Evolutionary conservation across 2,329 filamentous ascomycete species (phyloP), one percentile per base, ranked within the genome.

Genomic region (Thielaviopsis musarum): DNA sequence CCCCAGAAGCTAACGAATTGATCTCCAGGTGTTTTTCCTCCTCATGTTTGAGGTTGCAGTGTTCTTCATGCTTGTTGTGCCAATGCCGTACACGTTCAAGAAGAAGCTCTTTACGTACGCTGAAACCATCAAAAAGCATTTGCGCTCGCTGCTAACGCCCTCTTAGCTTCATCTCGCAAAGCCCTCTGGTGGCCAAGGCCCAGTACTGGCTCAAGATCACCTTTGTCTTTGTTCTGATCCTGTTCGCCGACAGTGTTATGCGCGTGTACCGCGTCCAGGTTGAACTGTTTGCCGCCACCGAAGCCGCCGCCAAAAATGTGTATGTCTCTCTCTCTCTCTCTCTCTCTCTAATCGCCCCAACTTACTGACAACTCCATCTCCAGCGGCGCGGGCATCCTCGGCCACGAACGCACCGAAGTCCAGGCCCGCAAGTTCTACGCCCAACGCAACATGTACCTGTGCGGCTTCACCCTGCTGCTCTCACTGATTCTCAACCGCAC

Each of bases 371-470:
- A 34, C 21, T 9, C 30, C 28, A 15, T n/a, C 53, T 34, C 17
- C 58, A 59, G 65, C 76, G 73, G 60, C 60, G 73, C 86, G 69
- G 81, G 84, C 57, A 83, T 91, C 62, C 83, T 96, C 67, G 91
- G 93, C 64, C 85, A 88, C 70, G 93, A 97, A 71, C 91, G 93
- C 64, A 90, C 95, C 81, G 93, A 98, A 75, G 91, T 97, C 57
- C 93, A 98, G 74, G 91, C 93, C 65, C 90, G 93, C 80, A 98
- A 98, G 76, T 98, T 98, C 80, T 98, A 98, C 81, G 95, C 91
- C 63, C 91, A 98, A 78, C 91, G 93, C 73, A 98, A 98, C 83
- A 98, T 98, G 93, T 98, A 98, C 77, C 90, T 98, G 63, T 97
- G 93, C 74, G 93, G 93, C 67, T 98, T 98, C 79, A 98, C 93